Evolutionary conservation across 352 stramenopile genomes (phyloP).

Genomic region (Aphanomyces cochlioides): DNA sequence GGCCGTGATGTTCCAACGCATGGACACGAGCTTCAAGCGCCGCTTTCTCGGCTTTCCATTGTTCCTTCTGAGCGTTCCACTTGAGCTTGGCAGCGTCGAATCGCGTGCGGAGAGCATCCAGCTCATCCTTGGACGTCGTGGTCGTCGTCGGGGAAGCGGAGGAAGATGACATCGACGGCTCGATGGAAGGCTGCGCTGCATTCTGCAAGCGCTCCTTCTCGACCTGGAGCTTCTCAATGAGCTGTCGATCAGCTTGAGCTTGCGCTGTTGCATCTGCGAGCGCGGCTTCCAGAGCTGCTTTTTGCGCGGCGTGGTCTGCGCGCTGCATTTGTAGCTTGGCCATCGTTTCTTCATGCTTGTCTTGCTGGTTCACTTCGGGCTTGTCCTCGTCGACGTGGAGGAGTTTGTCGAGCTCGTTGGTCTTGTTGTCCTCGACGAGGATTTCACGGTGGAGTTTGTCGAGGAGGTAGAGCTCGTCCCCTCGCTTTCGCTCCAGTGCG

Average conservation of each 20-base stretch:
- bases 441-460: slow-evolving; percentile 21
- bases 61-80: not conserved
- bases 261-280: slow-evolving; percentile 30
- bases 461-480: slow-evolving; percentile 8
- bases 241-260: slow-evolving; percentile 36
- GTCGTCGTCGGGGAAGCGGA: not conserved
- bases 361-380: not conserved
- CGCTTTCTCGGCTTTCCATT: slow-evolving; percentile 17
- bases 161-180: not conserved
- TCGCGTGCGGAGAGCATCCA: not conserved
- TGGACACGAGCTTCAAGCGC: not conserved
- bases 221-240: slow-evolving; percentile 36
- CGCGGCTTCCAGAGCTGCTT: slow-evolving; percentile 16
- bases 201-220: slow-evolving; percentile 26
- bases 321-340: slow-evolving; percentile 39
- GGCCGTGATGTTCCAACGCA: slow-evolving; percentile 2
- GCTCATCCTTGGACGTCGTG: not conserved
- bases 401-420: slow-evolving; percentile 25
- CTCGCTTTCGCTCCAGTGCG: slow-evolving; percentile 4
- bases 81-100: not conserved
- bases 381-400: not conserved
- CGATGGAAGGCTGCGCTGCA: slow-evolving; percentile 6
- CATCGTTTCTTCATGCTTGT: slow-evolving; percentile 29
- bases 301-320: slow-evolving; percentile 31
- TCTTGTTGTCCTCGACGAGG: slow-evolving; percentile 19